Evolutionary conservation across 2,329 filamentous ascomycete species (phyloP).

Genomic region (Tolypocladium tundrense): DNA sequence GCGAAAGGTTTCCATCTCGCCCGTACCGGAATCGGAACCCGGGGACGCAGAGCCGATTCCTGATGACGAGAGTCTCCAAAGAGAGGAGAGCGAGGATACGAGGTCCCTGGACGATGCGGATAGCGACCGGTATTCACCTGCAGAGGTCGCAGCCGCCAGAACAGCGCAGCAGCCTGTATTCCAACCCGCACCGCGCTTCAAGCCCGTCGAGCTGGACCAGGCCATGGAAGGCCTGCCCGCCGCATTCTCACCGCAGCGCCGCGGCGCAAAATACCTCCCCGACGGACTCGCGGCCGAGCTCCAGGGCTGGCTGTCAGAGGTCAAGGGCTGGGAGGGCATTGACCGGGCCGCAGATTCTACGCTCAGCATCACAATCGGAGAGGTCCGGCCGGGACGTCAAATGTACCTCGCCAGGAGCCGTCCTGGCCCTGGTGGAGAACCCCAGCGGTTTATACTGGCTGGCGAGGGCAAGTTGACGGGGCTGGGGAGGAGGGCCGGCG

Average conservation of each 20-base stretch:
- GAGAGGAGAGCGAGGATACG: background rate
- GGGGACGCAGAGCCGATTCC: background rate
- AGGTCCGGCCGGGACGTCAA: slow-evolving; percentile 17
- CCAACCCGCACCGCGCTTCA: slow-evolving; percentile 28
- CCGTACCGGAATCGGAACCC: slow-evolving; percentile 8
- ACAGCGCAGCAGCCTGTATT: slow-evolving; percentile 25
- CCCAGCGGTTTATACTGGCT: slow-evolving; percentile 21
- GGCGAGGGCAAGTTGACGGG: slow-evolving; percentile 27
- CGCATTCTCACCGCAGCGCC: slow-evolving; percentile 25
- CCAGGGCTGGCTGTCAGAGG: slow-evolving; percentile 30
- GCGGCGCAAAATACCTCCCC: slow-evolving; percentile 23
- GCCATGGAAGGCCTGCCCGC: slow-evolving; percentile 12
- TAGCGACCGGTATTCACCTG: background rate
- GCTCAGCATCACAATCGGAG: slow-evolving; percentile 18
- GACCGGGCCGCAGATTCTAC: slow-evolving; percentile 4
- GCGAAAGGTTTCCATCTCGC: slow-evolving; percentile 11
- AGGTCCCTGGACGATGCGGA: background rate
- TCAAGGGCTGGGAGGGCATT: slow-evolving; percentile 22
- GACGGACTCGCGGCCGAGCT: slow-evolving; percentile 28
- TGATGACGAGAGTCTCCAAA: background rate
- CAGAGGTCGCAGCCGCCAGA: background rate
- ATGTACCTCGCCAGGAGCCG: slow-evolving; percentile 24
- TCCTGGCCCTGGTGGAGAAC: background rate
- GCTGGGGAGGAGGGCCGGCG: slow-evolving; percentile 16
- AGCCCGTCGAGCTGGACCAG: slow-evolving; percentile 15